Evolutionary conservation across 768 basidiomycete genomes (phyloP).

Genomic region (Psilocybe subaeruginosa): DNA sequence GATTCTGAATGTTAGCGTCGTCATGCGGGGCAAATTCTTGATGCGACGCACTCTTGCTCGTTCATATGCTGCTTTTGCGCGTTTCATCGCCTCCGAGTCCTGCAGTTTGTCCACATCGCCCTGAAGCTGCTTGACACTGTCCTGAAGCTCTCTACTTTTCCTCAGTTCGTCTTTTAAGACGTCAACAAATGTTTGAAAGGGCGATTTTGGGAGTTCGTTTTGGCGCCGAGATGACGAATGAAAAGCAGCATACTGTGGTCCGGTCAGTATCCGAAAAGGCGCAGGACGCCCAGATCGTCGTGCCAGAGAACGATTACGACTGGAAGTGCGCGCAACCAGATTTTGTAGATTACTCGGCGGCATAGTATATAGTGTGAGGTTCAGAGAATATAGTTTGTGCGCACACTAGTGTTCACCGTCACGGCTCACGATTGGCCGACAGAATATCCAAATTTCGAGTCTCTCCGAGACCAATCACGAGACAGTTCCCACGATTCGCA

Average conservation of each 20-base stretch:
- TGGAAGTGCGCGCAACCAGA: slow-evolving; percentile 36
- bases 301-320: slow-evolving; percentile 28
- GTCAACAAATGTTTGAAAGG: slow-evolving; percentile 95
- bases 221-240: slow-evolving; percentile 67
- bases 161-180: slow-evolving; percentile 89
- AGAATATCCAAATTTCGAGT: slow-evolving; percentile 25
- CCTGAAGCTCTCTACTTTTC: slow-evolving; percentile 94
- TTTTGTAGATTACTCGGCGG: slow-evolving; percentile 48
- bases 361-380: slow-evolving; percentile 29
- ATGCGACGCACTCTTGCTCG: slow-evolving; percentile 76
- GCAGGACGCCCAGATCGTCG: slow-evolving; percentile 30
- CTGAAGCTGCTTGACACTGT: slow-evolving; percentile 95
- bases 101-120: slow-evolving; percentile 98
- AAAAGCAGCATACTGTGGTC: slow-evolving; percentile 44
- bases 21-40: neutral
- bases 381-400: slow-evolving; percentile 7
- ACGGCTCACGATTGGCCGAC: slow-evolving; percentile 12
- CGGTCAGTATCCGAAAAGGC: slow-evolving; percentile 42
- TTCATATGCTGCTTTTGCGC: slow-evolving; percentile 90
- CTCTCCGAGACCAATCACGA: slow-evolving; percentile 17
- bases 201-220: slow-evolving; percentile 82
- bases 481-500: neutral
- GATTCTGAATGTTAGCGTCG: slow-evolving; percentile 9
- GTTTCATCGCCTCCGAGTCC: slow-evolving; percentile 96
- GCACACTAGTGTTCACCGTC: slow-evolving; percentile 13